Percentiles rank a stretch among this genome's conserved stretches.
Evolutionary conservation across 495 filamentous ascomycete species (phyloP).

Genomic region (Lichenothelia convexa): DNA sequence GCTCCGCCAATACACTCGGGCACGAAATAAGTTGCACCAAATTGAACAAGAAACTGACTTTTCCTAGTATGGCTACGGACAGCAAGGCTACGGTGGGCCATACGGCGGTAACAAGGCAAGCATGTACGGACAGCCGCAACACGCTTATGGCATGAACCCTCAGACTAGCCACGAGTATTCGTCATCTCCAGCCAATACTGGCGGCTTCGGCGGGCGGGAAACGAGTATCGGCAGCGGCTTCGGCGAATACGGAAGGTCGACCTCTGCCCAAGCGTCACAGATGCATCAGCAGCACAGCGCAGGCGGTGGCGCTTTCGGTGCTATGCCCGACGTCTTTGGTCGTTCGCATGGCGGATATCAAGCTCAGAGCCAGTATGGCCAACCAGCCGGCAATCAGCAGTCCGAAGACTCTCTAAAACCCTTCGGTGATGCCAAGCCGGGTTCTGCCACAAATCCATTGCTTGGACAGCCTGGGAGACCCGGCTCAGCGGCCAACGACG

Average conservation of each 20-base stretch:
- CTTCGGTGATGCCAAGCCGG: slow-evolving; percentile 51
- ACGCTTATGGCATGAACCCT: slow-evolving; percentile 51
- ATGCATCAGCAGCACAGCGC: slow-evolving; percentile 39
- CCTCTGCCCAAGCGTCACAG: slow-evolving; percentile 53
- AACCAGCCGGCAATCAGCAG: slow-evolving; percentile 41
- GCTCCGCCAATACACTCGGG: slow-evolving; percentile 27
- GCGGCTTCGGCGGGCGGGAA: slow-evolving; percentile 55
- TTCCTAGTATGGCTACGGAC: no score
- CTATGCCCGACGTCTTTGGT: slow-evolving; percentile 61
- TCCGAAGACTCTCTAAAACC: slow-evolving; percentile 56
- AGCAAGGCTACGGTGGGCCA: slow-evolving; percentile 47
- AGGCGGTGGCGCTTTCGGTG: slow-evolving; percentile 44
- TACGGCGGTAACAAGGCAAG: slow-evolving; percentile 39
- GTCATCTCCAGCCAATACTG: slow-evolving; percentile 55
- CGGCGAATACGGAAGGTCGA: slow-evolving; percentile 58
- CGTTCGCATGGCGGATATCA: slow-evolving; percentile 50
- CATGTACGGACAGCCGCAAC: slow-evolving; percentile 65
- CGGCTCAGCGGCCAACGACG: slow-evolving; percentile 65
- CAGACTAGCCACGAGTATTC: slow-evolving; percentile 54
- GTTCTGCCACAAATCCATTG: slow-evolving; percentile 66
- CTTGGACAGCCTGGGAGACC: slow-evolving; percentile 64
- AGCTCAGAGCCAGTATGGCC: slow-evolving; percentile 46
- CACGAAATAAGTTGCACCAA: no score
- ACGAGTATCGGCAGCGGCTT: slow-evolving; percentile 34
- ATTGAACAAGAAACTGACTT: no score